Conservation (phyloP, 495 filamentous ascomycete species). For the Neurospora sp. region DNA sequence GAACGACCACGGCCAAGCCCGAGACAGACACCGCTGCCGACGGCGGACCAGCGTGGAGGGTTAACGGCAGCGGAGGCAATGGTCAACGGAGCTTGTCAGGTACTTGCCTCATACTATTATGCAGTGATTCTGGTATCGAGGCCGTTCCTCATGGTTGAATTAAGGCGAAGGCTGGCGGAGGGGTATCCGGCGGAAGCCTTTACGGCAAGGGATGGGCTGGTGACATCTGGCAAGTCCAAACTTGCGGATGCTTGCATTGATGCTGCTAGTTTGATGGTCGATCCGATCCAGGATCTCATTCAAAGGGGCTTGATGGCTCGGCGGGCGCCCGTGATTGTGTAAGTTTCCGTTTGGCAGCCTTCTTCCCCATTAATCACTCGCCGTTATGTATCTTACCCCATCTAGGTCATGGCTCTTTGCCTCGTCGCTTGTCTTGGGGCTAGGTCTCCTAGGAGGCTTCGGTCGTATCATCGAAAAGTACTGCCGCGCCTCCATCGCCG, state of each 20-base stretch:
- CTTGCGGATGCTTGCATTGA: slow-evolving; percentile 40
- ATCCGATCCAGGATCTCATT: slow-evolving; percentile 26
- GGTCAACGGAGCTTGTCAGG: slow-evolving; percentile 31
- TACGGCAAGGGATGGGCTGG: neutral
- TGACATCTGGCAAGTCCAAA: slow-evolving; percentile 24
- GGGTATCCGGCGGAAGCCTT: slow-evolving; percentile 1
- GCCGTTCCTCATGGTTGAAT: slow-evolving; percentile 39
- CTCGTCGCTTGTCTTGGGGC: slow-evolving; percentile 34
- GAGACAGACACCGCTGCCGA: neutral
- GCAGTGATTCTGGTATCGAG: slow-evolving; percentile 37
- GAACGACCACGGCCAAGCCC: neutral
- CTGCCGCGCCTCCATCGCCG: slow-evolving; percentile 26
- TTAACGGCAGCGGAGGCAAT: neutral
- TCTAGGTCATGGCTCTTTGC: slow-evolving; percentile 38
- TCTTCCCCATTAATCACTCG: neutral
- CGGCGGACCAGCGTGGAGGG: neutral
- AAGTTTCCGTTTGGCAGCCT: slow-evolving; percentile 7
- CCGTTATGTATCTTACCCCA: neutral
- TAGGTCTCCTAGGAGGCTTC: slow-evolving; percentile 33
- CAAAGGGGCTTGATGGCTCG: slow-evolving; percentile 20
- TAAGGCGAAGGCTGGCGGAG: slow-evolving; percentile 29
- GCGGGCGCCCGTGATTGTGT: slow-evolving; percentile 34
- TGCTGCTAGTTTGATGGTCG: slow-evolving; percentile 36
- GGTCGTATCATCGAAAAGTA: slow-evolving; percentile 37
- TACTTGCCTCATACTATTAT: slow-evolving; percentile 35